Evolutionary conservation across 441 rosid species (phyloP).

Genomic region (Croton laevigatus): DNA sequence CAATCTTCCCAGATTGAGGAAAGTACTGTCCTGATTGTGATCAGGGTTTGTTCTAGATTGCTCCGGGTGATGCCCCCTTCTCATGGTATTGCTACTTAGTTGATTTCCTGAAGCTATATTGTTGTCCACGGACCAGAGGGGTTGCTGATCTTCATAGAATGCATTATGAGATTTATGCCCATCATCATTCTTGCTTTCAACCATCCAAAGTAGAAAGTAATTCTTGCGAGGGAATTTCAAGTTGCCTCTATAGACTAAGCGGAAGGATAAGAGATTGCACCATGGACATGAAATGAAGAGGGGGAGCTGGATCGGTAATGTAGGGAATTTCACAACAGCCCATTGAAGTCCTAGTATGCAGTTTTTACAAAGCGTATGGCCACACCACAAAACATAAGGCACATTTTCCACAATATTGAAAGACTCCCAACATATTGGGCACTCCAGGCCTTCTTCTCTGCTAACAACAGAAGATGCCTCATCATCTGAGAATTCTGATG

Average conservation of each 20-base stretch:
- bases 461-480: slow-evolving; percentile 46
- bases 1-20: slow-evolving; percentile 45
- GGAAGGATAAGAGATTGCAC: slow-evolving; percentile 78
- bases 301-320: slow-evolving; percentile 67
- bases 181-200: slow-evolving; percentile 67
- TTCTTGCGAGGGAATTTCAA: slow-evolving; percentile 81
- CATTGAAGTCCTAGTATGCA: slow-evolving; percentile 79
- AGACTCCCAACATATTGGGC: slow-evolving; percentile 91
- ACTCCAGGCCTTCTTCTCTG: slow-evolving; percentile 73
- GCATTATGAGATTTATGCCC: slow-evolving; percentile 41
- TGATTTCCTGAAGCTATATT: slow-evolving; percentile 36
- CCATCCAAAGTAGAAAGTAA: slow-evolving; percentile 89
- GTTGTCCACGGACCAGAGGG: slow-evolving; percentile 32
- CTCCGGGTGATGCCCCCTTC: slow-evolving; percentile 36
- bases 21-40: slow-evolving; percentile 22
- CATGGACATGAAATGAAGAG: slow-evolving; percentile 89
- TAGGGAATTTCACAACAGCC: slow-evolving; percentile 69
- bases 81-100: slow-evolving; percentile 26
- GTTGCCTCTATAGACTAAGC: slow-evolving; percentile 64
- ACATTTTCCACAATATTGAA: slow-evolving; percentile 85
- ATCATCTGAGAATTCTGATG: slow-evolving; percentile 55
- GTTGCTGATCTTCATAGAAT: slow-evolving; percentile 33
- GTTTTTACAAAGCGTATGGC: slow-evolving; percentile 84
- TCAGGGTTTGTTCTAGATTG: slow-evolving; percentile 30
- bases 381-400: slow-evolving; percentile 92